These are phyloP conservation scores for Colletotrichum australisinense DNA, from an alignment of 2,329 filamentous ascomycete genomes.

Conservation along the genomic window DNA sequence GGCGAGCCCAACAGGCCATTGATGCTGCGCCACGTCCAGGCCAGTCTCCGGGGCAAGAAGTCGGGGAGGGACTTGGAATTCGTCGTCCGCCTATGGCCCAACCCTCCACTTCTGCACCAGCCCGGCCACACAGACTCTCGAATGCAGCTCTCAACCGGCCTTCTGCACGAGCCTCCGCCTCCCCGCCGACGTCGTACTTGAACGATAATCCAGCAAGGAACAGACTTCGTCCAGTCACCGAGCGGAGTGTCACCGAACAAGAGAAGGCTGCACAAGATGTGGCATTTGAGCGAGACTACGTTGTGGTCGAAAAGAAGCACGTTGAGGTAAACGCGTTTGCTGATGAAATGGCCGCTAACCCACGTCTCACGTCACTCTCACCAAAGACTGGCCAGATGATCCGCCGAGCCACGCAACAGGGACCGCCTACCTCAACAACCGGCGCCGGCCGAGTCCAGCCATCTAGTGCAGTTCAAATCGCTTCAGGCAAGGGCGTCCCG, in stretches of 20 bases:
- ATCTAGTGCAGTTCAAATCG: conserved; percentile 80
- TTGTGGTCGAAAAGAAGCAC: conserved; percentile 92
- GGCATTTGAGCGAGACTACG: conserved; percentile 92
- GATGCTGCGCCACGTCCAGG: conserved; percentile 45
- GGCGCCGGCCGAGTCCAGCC: conserved; percentile 75
- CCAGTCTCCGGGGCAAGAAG: conserved; percentile 59
- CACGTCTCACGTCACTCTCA: conserved; percentile 66
- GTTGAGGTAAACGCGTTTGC: conserved; percentile 98
- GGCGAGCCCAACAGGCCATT: conserved; percentile 44
- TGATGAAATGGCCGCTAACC: conserved; percentile 90
- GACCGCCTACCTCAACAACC: conserved; percentile 73
- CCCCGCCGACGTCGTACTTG: conserved; percentile 47
- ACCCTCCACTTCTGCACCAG: conserved; percentile 62
- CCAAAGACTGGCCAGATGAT: conserved; percentile 73
- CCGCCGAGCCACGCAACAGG: conserved; percentile 83
- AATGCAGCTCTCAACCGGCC: conserved; percentile 51
- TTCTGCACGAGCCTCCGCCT: conserved; percentile 46
- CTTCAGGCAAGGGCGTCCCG: conserved; percentile 72
- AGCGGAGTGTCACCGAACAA: conserved; percentile 63
- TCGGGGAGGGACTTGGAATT: conserved; percentile 63
- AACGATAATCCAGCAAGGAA: conserved; percentile 47
- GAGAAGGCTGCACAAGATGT: conserved; percentile 86
- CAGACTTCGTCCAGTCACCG: conserved; percentile 41
- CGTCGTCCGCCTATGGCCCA: conserved; percentile 59
- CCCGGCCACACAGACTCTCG: conserved; percentile 54